A percentile compares a stretch with the other conserved stretches of the same genome.
These are phyloP conservation scores for Fraxinus albicans DNA, from an alignment of 305 asterid species.

Conservation along the genomic window DNA sequence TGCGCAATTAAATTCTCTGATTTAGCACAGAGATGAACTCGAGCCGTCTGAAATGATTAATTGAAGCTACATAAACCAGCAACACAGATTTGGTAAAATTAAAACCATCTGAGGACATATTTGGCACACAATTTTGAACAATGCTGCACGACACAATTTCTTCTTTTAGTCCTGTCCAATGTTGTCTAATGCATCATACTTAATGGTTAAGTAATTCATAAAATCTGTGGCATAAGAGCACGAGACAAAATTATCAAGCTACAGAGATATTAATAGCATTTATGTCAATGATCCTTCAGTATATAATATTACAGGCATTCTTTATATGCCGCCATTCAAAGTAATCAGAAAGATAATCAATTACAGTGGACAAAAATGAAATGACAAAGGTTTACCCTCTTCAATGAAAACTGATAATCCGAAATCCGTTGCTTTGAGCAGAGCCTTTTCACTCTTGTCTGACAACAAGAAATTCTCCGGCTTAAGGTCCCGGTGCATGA, in stretches of 20 bases:
- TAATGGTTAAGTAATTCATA: background rate
- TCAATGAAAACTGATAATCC: constrained; percentile 83
- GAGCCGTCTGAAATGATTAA: background rate
- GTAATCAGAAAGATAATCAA: background rate
- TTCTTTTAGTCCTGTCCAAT: background rate
- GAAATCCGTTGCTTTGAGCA: constrained; percentile 78
- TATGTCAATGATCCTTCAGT: background rate
- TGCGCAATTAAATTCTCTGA: background rate
- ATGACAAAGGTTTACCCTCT: constrained; percentile 46
- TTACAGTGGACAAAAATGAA: background rate
- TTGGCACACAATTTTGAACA: background rate
- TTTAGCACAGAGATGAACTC: background rate
- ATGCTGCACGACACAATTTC: background rate
- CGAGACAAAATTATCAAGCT: background rate
- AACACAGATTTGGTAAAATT: background rate
- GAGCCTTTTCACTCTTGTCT: constrained; percentile 54
- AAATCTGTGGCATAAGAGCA: background rate
- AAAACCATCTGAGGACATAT: background rate
- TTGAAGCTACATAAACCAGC: background rate
- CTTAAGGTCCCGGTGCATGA: constrained; percentile 83
- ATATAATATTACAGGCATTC: background rate
- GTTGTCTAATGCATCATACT: background rate
- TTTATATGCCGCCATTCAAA: background rate
- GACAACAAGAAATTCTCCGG: constrained; percentile 85
- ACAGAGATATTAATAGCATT: background rate